A percentile compares a stretch with the other conserved stretches of the same genome.
Evolutionary conservation across 257 asterid species (phyloP).

Genomic region (Nicotiana benthamiana): DNA sequence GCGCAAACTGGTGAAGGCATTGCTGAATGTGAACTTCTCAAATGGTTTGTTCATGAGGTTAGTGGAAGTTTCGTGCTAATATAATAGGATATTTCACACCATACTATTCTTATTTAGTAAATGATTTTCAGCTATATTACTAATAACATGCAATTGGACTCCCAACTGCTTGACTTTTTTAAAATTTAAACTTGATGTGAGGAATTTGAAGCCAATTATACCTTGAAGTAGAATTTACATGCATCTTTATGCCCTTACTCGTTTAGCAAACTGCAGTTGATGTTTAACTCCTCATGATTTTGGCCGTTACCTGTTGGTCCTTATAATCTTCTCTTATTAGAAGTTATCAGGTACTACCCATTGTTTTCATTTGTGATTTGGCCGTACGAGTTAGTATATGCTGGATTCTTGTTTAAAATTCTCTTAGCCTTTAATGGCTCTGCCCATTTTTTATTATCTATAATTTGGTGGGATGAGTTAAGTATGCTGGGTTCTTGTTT

Average conservation of each 20-base stretch:
- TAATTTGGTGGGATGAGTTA: not conserved
- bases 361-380: not conserved
- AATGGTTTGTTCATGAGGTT: slow-evolving; percentile 96
- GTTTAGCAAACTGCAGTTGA: not conserved
- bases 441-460: not conserved
- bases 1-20: slow-evolving; percentile 99
- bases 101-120: not conserved
- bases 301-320: not conserved
- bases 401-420: not conserved
- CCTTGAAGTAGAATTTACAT: not conserved
- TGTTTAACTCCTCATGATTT: not conserved
- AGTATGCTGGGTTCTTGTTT: not conserved
- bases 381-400: not conserved
- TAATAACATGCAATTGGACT: not conserved
- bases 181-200: not conserved
- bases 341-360: not conserved
- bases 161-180: not conserved
- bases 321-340: not conserved
- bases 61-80: slow-evolving; percentile 18
- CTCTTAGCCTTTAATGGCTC: not conserved
- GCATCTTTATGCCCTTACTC: not conserved
- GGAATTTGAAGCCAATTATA: not conserved
- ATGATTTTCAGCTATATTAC: not conserved
- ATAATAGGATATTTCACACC: not conserved
- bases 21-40: slow-evolving; percentile 95